phyloP scores from a whole-genome alignment of 768 basidiomycete species.

The Terana coerulea region DNA sequence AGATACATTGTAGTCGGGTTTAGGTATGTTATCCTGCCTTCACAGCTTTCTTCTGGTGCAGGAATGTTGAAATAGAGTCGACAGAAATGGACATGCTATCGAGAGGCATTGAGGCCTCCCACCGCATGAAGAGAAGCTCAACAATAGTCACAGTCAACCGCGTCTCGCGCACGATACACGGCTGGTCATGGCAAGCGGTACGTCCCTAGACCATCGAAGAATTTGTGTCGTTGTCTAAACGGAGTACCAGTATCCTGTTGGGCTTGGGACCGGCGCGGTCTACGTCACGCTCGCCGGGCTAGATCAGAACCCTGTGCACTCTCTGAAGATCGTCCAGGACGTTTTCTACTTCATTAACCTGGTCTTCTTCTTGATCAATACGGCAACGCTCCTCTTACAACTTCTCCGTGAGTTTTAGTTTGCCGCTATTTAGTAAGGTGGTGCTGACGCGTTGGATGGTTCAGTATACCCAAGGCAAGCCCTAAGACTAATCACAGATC shows the following conservation, averaged over 20 bases:
- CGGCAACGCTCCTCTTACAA: conserved; percentile 39
- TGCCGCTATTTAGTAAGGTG: neutral
- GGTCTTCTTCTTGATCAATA: conserved; percentile 39
- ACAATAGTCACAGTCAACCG: conserved; percentile 24
- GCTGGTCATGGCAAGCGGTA: conserved; percentile 50
- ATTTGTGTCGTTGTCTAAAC: conserved; percentile 17
- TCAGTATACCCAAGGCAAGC: conserved; percentile 44
- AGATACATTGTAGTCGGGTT: too few species aligned
- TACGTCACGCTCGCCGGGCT: conserved; percentile 42
- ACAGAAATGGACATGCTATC: too few species aligned
- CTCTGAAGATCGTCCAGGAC: conserved; percentile 37
- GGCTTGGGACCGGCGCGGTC: conserved; percentile 48
- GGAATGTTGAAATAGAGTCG: too few species aligned
- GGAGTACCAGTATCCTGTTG: conserved; percentile 39
- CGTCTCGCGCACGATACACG: conserved; percentile 42
- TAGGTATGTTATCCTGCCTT: too few species aligned
- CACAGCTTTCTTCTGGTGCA: too few species aligned
- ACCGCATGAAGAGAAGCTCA: neutral
- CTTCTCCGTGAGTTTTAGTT: conserved; percentile 32
- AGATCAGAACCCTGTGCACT: conserved; percentile 27
- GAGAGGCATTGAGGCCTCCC: too few species aligned
- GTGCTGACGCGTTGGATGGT: neutral
- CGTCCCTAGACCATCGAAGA: conserved; percentile 18
- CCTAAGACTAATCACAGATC: conserved; percentile 38
- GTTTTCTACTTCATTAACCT: conserved; percentile 47